Evolutionary conservation across 164 flowering plant species (phyloP).

Genomic region (Brasenia schreberi): DNA sequence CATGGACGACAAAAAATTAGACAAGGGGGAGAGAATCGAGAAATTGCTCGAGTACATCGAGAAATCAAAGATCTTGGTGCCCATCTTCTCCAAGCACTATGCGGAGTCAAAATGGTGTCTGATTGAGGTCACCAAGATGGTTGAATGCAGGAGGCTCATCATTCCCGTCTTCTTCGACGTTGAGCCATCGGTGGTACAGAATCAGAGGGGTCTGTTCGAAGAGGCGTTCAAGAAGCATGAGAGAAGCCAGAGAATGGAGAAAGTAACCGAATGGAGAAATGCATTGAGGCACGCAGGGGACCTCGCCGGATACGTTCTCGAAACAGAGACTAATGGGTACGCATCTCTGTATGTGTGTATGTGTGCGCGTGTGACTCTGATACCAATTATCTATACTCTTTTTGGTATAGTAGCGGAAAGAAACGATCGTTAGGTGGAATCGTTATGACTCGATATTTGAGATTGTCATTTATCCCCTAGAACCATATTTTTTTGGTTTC

Average conservation of each 20-base stretch:
- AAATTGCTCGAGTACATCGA: constrained; percentile 1
- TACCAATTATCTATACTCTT: too few relatives aligned
- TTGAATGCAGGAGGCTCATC: background rate
- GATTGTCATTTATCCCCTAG: too few relatives aligned
- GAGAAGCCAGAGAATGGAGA: background rate
- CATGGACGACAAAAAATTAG: background rate
- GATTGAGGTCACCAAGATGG: background rate
- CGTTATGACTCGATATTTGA: too few relatives aligned
- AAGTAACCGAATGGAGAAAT: background rate
- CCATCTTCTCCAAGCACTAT: constrained; percentile 2
- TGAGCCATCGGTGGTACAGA: background rate
- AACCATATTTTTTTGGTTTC: too few relatives aligned
- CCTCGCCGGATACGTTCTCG: background rate
- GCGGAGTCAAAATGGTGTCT: constrained; percentile 6
- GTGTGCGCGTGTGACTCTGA: too few relatives aligned
- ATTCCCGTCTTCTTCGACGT: constrained; percentile 1
- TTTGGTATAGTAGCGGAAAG: too few relatives aligned
- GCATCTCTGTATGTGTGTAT: too few relatives aligned
- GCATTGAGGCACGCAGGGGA: background rate
- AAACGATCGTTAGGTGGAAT: too few relatives aligned
- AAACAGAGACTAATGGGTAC: too few relatives aligned
- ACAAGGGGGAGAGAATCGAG: constrained; percentile 3
- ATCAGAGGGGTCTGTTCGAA: background rate
- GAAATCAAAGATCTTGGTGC: constrained; percentile 1
- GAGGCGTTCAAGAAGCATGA: background rate